phyloP scores from a whole-genome alignment of 208 protist genomes.

The Porcisia hertigi region DNA sequence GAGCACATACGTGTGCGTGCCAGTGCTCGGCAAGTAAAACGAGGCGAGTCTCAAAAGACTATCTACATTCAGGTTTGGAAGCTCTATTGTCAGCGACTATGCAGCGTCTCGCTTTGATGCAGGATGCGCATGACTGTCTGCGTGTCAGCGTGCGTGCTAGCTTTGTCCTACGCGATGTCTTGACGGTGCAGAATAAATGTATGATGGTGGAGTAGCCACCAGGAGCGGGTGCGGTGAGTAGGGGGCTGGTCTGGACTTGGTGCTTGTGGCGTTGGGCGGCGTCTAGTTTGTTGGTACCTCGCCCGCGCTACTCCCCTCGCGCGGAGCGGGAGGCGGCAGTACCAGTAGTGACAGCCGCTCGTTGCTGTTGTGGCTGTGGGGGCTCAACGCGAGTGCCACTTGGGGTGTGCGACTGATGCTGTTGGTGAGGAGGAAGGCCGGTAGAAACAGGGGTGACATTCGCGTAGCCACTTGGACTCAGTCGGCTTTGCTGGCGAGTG shows the following conservation, averaged over 20 bases:
- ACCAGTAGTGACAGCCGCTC: conserved; percentile 9
- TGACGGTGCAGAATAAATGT: not conserved
- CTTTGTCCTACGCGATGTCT: not conserved
- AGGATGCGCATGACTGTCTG: not conserved
- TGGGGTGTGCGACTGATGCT: conserved; percentile 6
- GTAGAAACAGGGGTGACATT: not conserved
- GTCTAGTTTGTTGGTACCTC: conserved; percentile 10
- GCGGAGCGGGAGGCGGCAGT: not conserved
- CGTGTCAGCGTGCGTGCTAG: not conserved
- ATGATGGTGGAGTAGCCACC: not conserved
- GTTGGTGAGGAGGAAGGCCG: not conserved
- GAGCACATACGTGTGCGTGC: not conserved
- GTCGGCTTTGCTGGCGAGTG: conserved; percentile 26
- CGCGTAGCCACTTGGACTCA: conserved; percentile 1
- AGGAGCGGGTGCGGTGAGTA: not conserved
- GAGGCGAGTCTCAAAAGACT: too few relatives aligned
- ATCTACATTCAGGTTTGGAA: not conserved
- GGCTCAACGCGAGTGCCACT: conserved; percentile 16
- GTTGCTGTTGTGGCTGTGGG: conserved; percentile 19
- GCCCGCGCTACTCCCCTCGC: not conserved
- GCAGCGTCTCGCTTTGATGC: not conserved
- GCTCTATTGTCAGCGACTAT: not conserved
- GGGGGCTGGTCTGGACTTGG: conserved; percentile 6
- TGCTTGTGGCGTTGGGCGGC: conserved; percentile 8
- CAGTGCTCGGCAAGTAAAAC: not conserved